Conservation (phyloP, 768 basidiomycete species). For the Leccinum imitatum region DNA sequence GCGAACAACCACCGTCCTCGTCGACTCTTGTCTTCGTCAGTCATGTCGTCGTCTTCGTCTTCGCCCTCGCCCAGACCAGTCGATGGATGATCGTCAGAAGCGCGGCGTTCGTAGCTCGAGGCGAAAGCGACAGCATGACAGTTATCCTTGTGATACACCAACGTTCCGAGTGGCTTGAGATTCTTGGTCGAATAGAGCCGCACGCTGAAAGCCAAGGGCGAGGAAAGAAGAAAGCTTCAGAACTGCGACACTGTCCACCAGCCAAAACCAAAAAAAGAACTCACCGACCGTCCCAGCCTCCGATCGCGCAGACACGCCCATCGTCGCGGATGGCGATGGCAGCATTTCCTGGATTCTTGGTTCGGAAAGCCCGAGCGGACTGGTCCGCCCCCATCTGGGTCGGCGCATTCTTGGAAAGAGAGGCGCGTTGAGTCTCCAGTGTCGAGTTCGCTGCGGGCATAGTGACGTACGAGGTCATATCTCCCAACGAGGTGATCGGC, state of each 20-base stretch:
- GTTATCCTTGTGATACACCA: slow-evolving; percentile 76
- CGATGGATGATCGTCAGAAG: slow-evolving; percentile 1
- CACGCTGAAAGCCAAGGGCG: slow-evolving; percentile 47
- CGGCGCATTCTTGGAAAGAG: slow-evolving; percentile 1
- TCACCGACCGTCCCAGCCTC: slow-evolving; percentile 85
- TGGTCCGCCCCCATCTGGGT: slow-evolving; percentile 22
- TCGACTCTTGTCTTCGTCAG: slow-evolving; percentile 40
- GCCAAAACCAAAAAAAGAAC: slow-evolving; percentile 26
- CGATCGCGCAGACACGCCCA: slow-evolving; percentile 80
- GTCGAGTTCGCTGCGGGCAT: not conserved
- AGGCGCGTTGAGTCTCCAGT: not conserved
- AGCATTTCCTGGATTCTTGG: slow-evolving; percentile 78
- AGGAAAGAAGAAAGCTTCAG: too few relatives aligned
- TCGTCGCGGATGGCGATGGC: slow-evolving; percentile 73
- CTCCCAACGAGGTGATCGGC: slow-evolving; percentile 78
- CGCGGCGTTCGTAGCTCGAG: slow-evolving; percentile 15
- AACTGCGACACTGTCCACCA: not conserved
- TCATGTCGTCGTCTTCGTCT: slow-evolving; percentile 49
- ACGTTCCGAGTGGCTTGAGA: slow-evolving; percentile 80
- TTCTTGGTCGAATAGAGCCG: slow-evolving; percentile 80
- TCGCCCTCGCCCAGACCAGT: slow-evolving; percentile 12
- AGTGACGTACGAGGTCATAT: slow-evolving; percentile 51
- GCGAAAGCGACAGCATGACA: slow-evolving; percentile 80
- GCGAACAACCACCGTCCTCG: slow-evolving; percentile 61
- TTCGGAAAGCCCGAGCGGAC: slow-evolving; percentile 44